Conservation (phyloP, 1,284 basidiomycete genomes). For the Trichosporon coremiiforme region DNA sequence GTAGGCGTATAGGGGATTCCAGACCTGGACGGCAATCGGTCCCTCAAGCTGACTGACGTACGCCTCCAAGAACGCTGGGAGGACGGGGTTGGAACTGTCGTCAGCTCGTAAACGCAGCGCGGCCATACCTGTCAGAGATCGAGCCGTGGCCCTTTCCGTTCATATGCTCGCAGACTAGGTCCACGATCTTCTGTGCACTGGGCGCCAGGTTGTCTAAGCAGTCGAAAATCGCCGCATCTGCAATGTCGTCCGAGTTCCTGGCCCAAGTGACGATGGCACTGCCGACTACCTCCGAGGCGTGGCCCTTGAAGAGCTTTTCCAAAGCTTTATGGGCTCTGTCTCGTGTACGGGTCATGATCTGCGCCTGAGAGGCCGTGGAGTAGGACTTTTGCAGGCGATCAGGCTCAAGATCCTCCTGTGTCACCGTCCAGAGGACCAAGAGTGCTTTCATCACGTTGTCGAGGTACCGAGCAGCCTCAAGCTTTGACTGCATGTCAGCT, state of each 20-base stretch:
- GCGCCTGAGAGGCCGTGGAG: slow-evolving; percentile 45
- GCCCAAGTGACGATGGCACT: slow-evolving; percentile 49
- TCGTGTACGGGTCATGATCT: slow-evolving; percentile 51
- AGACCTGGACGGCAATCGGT: slow-evolving; percentile 86
- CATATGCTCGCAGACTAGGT: slow-evolving; percentile 78
- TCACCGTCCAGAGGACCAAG: slow-evolving; percentile 46
- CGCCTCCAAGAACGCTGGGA: slow-evolving; percentile 72
- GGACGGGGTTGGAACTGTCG: slow-evolving; percentile 56
- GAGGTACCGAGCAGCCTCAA: slow-evolving; percentile 40
- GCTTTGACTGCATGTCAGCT: slow-evolving; percentile 28
- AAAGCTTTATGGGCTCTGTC: slow-evolving; percentile 72
- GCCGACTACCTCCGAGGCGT: slow-evolving; percentile 78
- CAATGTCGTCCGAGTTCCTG: slow-evolving; percentile 35
- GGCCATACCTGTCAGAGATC: slow-evolving; percentile 61
- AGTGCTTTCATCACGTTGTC: slow-evolving; percentile 46
- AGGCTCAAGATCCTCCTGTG: slow-evolving; percentile 21
- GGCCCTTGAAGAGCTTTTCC: slow-evolving; percentile 80
- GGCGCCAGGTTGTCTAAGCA: slow-evolving; percentile 80
- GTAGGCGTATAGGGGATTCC: slow-evolving; percentile 76
- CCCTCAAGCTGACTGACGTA: slow-evolving; percentile 85
- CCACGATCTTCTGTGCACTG: slow-evolving; percentile 83
- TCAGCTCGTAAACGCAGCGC: slow-evolving; percentile 61
- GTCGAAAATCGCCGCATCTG: slow-evolving; percentile 67
- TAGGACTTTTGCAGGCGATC: neutral
- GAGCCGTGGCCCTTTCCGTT: slow-evolving; percentile 60